These are phyloP conservation scores for Hanseniaspora gamundiae DNA, from an alignment of 1,139 yeast genomes.

Conservation along the genomic window DNA sequence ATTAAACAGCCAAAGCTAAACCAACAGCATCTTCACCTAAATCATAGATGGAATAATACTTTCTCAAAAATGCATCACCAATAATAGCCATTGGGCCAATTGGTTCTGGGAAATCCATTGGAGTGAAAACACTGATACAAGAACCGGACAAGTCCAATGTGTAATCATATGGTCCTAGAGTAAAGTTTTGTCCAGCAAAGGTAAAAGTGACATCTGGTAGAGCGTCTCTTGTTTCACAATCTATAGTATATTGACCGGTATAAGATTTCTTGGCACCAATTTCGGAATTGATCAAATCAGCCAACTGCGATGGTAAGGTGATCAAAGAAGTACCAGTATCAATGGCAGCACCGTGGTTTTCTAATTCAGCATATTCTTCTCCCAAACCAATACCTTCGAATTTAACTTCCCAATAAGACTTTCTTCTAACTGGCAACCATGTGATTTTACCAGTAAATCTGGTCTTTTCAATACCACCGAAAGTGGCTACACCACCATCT, in stretches of 20 bases:
- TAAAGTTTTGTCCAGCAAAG: constrained; percentile 82
- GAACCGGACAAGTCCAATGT: constrained; percentile 87
- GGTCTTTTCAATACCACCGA: constrained; percentile 81
- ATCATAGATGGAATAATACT: constrained; percentile 87
- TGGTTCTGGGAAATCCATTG: constrained; percentile 95
- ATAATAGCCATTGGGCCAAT: constrained; percentile 91
- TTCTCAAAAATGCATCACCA: constrained; percentile 96
- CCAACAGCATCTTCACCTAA: constrained; percentile 86
- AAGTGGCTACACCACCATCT: constrained; percentile 83
- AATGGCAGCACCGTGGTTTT: constrained; percentile 86
- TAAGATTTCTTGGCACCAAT: constrained; percentile 95
- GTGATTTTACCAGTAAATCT: constrained; percentile 72
- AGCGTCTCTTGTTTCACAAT: constrained; percentile 68
- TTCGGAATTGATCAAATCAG: constrained; percentile 87
- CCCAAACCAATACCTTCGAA: constrained; percentile 87
- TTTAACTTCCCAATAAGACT: constrained; percentile 98
- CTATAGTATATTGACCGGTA: constrained; percentile 93
- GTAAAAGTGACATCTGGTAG: constrained; percentile 87
- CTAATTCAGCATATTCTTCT: constrained; percentile 74
- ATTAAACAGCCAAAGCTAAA: constrained; percentile 57
- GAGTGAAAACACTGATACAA: constrained; percentile 91
- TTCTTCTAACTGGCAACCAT: constrained; percentile 95
- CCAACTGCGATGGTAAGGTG: constrained; percentile 86
- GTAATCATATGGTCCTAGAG: constrained; percentile 79
- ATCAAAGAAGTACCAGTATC: constrained; percentile 97